Conservation (phyloP, 495 filamentous ascomycete species). For the Terfezia claveryi region DNA sequence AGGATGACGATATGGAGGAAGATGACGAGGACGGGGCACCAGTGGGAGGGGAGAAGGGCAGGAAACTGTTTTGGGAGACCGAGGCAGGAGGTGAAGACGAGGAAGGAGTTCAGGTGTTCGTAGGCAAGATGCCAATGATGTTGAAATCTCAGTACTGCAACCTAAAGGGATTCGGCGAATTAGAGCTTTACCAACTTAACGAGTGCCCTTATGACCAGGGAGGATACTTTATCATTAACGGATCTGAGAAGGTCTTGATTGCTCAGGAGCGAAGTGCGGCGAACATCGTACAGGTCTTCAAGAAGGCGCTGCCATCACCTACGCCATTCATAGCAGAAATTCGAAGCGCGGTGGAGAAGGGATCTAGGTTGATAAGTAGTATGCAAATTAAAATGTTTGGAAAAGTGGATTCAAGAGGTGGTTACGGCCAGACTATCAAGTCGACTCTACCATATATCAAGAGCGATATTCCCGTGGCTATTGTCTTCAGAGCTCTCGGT, state of each 20-base stretch:
- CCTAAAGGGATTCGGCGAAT: constrained; percentile 55
- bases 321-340: constrained; percentile 91
- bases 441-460: constrained; percentile 84
- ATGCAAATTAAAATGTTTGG: constrained; percentile 70
- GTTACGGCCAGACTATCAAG: constrained; percentile 68
- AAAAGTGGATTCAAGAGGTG: constrained; percentile 59
- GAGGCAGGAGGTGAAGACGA: constrained; percentile 20
- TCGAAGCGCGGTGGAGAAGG: constrained; percentile 86
- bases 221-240: constrained; percentile 98
- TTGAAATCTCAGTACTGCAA: constrained; percentile 86
- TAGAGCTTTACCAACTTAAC: constrained; percentile 61
- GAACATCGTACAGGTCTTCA: constrained; percentile 97
- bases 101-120: constrained; percentile 41
- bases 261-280: constrained; percentile 93
- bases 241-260: constrained; percentile 96
- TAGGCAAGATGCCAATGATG: constrained; percentile 94
- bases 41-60: constrained; percentile 33
- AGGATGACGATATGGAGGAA: constrained; percentile 36
- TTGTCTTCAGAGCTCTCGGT: constrained; percentile 87
- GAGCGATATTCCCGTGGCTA: constrained; percentile 72
- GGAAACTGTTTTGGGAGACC: constrained; percentile 21
- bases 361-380: constrained; percentile 75
- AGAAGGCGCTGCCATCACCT: constrained; percentile 69
- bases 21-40: constrained; percentile 32
- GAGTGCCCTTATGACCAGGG: constrained; percentile 97